These are phyloP conservation scores for Pseudogymnoascus sp. DNA, from an alignment of 2,329 filamentous ascomycete species.

Conservation along the genomic window DNA sequence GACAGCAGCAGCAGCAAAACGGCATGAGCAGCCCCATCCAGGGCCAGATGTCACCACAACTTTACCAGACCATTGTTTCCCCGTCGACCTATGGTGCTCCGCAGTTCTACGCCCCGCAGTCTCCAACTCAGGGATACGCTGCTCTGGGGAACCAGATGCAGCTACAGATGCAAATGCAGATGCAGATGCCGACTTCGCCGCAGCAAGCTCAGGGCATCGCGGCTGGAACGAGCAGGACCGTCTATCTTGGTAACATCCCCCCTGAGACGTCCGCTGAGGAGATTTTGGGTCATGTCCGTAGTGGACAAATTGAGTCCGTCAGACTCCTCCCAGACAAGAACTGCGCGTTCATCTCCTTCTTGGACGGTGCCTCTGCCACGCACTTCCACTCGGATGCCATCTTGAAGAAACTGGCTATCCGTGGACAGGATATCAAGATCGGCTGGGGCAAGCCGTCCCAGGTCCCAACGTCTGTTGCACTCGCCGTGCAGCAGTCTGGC, in stretches of 20 bases:
- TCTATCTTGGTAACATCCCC: constrained; percentile 97
- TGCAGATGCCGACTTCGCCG: constrained; percentile 58
- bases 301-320: constrained; percentile 98
- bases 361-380: constrained; percentile 93
- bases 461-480: constrained; percentile 92
- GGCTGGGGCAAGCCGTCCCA: constrained; percentile 98
- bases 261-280: constrained; percentile 94
- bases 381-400: constrained; percentile 99
- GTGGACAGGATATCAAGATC: constrained; percentile 98
- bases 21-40: constrained; percentile 63
- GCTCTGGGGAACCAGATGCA: constrained; percentile 35
- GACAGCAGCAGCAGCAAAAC: constrained; percentile 39
- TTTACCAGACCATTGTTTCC: constrained; percentile 79
- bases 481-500: constrained; percentile 94
- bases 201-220: constrained; percentile 71
- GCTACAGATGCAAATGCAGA: constrained; percentile 35
- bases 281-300: constrained; percentile 90
- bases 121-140: constrained; percentile 69
- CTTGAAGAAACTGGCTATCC: constrained; percentile 97
- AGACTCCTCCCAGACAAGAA: constrained; percentile 97
- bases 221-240: constrained; percentile 87
- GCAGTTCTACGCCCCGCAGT: constrained; percentile 78
- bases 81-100: constrained; percentile 74
- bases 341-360: constrained; percentile 98
- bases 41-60: constrained; percentile 67